Conservation (phyloP, 1,284 basidiomycete species). For the Trichosporon asahii region DNA sequence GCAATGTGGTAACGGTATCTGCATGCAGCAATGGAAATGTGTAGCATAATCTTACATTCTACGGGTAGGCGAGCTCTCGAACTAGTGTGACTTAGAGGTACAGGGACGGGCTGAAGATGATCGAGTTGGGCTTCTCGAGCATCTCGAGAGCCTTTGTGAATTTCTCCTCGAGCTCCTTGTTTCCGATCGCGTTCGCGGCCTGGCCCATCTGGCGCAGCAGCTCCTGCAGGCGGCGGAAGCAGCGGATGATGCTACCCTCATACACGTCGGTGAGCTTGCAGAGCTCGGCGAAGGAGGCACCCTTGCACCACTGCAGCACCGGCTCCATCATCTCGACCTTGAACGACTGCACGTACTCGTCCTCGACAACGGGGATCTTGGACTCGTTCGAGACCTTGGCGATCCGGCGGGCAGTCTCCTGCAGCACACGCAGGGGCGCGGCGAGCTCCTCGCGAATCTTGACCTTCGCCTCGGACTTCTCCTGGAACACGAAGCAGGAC, state of each 20-base stretch:
- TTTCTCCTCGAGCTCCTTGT: conserved; percentile 84
- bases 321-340: conserved; percentile 98
- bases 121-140: conserved; percentile 85
- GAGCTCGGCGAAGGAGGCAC: conserved; percentile 92
- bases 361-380: conserved; percentile 82
- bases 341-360: conserved; percentile 95
- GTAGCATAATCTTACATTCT: conserved; percentile 4
- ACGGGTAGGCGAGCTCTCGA: neutral
- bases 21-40: neutral
- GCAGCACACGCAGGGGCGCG: conserved; percentile 85
- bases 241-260: conserved; percentile 89
- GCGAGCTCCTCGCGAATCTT: conserved; percentile 90
- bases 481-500: conserved; percentile 94
- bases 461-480: conserved; percentile 89
- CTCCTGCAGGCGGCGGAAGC: conserved; percentile 89
- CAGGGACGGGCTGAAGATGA: conserved; percentile 76
- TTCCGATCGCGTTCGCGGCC: conserved; percentile 94
- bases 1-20: neutral
- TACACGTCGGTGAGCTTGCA: conserved; percentile 95
- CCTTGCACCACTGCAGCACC: conserved; percentile 95
- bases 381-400: conserved; percentile 93
- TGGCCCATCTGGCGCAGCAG: conserved; percentile 91
- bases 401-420: conserved; percentile 90
- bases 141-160: conserved; percentile 82
- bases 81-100: conserved; percentile 14